Base-by-base conservation (phyloP, 176 grass and related monocot genomes). In the Lolium rigidum region DNA sequence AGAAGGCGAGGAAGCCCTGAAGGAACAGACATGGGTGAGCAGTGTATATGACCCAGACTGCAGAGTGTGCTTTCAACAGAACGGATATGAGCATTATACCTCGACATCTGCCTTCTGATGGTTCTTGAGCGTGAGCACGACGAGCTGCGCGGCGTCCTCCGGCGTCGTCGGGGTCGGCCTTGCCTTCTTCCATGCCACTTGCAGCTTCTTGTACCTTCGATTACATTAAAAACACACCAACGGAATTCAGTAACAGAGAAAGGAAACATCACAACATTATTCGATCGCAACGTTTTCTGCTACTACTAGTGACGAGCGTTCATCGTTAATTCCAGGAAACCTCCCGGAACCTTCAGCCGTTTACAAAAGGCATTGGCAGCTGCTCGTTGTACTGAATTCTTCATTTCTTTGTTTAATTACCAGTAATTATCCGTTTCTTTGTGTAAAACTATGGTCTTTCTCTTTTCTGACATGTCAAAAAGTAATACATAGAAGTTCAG, bases 31-130 rank as follows among this genome's bases (percentile, higher is more conserved):
- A 35, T 35, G 13, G 26, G 2, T 41, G 48, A 61, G 68, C 71
- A 67, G 10, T 61, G 57, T 28, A 28, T 28, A 88, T 10, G 21
- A 51, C 21, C 1, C 26, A 28, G 26, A 28, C 26, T 28, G 17
- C 11, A 72, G 24, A 28, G 14, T 68, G 20, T n/a, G 51, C 37
- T 1, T 57, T 1, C 1, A 10, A 20, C 14, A 22, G 2, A 63
- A 14, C 9, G 13, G 8, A 28, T 0, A 65, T 65, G 13, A 7
- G 62, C 25, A 16, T 35, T 7, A 63, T 87, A 98, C 95, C 91
- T 99, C 94, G 2, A 99, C 88, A 15, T 99, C 88, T 28, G 94
- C 97, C 79, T 95, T 99, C 66, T 99, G 94, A 31, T 99, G 97
- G 63, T 93, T 94, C 92, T 99, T 99, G 24, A 99, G 90, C 15